Conservation (phyloP, 768 basidiomycete species). For the button mushroom (Agaricus bisporus) region DNA sequence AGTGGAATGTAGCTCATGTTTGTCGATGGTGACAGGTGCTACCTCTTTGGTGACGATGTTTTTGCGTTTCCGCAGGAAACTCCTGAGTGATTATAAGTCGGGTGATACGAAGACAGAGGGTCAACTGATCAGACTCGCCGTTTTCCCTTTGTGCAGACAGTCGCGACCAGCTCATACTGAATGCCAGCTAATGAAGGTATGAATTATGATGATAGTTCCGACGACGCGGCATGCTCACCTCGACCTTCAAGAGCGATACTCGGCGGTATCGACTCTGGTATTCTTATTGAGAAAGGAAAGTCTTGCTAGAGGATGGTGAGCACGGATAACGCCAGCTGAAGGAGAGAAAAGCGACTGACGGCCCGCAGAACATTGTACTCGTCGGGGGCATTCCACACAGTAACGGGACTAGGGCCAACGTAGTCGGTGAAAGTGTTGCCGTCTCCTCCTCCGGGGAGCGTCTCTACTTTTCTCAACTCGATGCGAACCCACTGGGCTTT, state of each 20-base stretch:
- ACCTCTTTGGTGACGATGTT: constrained; percentile 60
- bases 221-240: constrained; percentile 33
- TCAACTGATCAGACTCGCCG: constrained; percentile 39
- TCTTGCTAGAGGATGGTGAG: constrained; percentile 52
- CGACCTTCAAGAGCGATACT: constrained; percentile 74
- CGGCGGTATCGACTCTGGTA: constrained; percentile 90
- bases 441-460: constrained; percentile 62
- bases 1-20: constrained; percentile 88
- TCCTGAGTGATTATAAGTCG: constrained; percentile 34
- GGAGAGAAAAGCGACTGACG: constrained; percentile 34
- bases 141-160: constrained; percentile 82
- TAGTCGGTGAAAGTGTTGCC: constrained; percentile 72
- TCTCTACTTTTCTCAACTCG: constrained; percentile 88
- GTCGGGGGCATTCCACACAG: constrained; percentile 75
- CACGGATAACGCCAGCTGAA: constrained; percentile 6
- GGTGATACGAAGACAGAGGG: background rate
- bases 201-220: background rate
- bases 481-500: constrained; percentile 92
- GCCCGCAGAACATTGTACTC: constrained; percentile 67
- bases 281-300: constrained; percentile 83
- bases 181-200: constrained; percentile 57
- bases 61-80: constrained; percentile 79
- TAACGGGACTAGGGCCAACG: constrained; percentile 76
- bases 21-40: constrained; percentile 78
- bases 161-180: constrained; percentile 86